Evolutionary conservation across 2,329 filamentous ascomycete species (phyloP).

Genomic region (Sarocladium strictum): DNA sequence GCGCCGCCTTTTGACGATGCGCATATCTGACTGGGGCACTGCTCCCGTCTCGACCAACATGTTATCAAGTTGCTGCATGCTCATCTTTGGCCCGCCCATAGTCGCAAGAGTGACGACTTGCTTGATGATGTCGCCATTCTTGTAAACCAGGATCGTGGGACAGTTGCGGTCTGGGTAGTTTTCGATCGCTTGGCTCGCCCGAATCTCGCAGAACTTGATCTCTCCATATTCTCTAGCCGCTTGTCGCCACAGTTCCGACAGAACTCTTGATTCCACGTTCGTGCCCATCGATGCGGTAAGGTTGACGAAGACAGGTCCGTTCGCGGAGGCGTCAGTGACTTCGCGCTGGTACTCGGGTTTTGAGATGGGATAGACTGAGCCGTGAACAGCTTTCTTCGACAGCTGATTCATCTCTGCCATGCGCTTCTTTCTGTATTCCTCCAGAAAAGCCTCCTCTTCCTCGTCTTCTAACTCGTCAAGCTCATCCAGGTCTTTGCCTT

Average conservation of each 20-base stretch:
- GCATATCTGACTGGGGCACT: slow-evolving; percentile 69
- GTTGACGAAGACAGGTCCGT: slow-evolving; percentile 67
- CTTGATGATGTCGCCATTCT: slow-evolving; percentile 84
- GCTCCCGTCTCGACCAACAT: slow-evolving; percentile 79
- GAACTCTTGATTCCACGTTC: slow-evolving; percentile 77
- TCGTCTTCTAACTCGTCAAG: slow-evolving; percentile 90
- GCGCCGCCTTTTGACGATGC: slow-evolving; percentile 59
- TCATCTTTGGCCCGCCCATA: slow-evolving; percentile 66
- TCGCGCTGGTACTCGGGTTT: slow-evolving; percentile 91
- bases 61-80: slow-evolving; percentile 70
- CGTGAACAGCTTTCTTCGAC: slow-evolving; percentile 72
- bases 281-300: slow-evolving; percentile 71
- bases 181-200: slow-evolving; percentile 87
- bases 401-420: slow-evolving; percentile 75
- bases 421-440: slow-evolving; percentile 81
- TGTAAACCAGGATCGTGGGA: slow-evolving; percentile 88
- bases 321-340: slow-evolving; percentile 82
- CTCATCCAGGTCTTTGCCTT: slow-evolving; percentile 92
- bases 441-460: slow-evolving; percentile 88
- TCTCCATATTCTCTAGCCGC: slow-evolving; percentile 83
- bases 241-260: slow-evolving; percentile 81
- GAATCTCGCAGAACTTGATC: slow-evolving; percentile 96
- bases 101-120: slow-evolving; percentile 87
- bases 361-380: slow-evolving; percentile 86
- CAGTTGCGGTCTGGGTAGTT: slow-evolving; percentile 94